phyloP scores from a whole-genome alignment of 371 early-diverging fungal genomes.

The Mortierella sp. region DNA sequence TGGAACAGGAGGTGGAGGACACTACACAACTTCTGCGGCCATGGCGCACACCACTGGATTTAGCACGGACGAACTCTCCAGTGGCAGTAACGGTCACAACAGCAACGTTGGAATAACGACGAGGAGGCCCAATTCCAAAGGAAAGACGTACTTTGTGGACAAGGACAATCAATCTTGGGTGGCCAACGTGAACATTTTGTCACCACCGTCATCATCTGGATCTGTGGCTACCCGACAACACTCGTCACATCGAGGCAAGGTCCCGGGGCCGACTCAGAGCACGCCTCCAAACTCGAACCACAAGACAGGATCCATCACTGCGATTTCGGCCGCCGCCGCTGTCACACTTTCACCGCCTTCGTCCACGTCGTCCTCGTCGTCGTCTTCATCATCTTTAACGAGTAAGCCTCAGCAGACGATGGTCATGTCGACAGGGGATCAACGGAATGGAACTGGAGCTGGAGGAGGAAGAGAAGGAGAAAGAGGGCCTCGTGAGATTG shows the following conservation, averaged over 20 bases:
- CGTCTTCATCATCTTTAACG: not conserved
- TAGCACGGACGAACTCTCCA: not conserved
- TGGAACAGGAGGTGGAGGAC: not conserved
- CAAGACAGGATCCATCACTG: not conserved
- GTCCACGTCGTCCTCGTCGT: not conserved
- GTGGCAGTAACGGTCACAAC: not conserved
- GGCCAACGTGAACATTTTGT: not conserved
- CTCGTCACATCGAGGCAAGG: not conserved
- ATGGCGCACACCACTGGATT: not conserved
- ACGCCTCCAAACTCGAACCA: not conserved
- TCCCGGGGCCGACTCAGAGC: not conserved
- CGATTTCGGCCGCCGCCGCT: not conserved
- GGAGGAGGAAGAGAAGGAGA: not conserved
- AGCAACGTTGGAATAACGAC: not conserved
- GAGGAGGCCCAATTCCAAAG: not conserved
- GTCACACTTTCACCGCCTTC: not conserved
- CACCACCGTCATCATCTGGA: not conserved
- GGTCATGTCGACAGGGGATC: not conserved
- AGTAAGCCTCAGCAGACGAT: not conserved
- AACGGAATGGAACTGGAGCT: not conserved
- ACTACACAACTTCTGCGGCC: constrained; percentile 28
- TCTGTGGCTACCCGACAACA: not conserved
- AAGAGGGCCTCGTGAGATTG: not conserved
- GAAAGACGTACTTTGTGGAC: not conserved
- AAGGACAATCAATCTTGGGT: not conserved